These are phyloP conservation scores for Diaporthe aspalathi DNA, from an alignment of 2,329 filamentous ascomycete genomes.

Conservation along the genomic window DNA sequence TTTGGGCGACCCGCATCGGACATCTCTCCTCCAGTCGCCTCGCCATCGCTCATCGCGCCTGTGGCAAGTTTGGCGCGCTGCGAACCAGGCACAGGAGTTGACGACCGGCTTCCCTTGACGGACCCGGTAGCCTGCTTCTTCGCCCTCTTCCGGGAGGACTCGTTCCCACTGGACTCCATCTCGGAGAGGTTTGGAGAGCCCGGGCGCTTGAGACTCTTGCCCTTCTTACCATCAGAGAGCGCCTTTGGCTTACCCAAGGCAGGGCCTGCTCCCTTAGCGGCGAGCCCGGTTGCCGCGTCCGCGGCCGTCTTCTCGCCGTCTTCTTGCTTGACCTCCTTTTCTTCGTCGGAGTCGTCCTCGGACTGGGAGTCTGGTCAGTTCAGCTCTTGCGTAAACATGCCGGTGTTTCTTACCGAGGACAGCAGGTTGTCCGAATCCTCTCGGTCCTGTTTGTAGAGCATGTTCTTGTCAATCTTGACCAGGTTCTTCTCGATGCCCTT, in stretches of 20 bases:
- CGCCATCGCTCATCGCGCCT: slow-evolving; percentile 77
- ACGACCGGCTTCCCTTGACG: slow-evolving; percentile 63
- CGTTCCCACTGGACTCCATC: slow-evolving; percentile 86
- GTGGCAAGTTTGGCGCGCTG: slow-evolving; percentile 59
- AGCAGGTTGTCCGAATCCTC: slow-evolving; percentile 53
- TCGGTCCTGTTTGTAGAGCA: slow-evolving; percentile 80
- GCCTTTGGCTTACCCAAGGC: slow-evolving; percentile 58
- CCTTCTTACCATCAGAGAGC: slow-evolving; percentile 63
- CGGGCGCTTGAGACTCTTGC: slow-evolving; percentile 79
- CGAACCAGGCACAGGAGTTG: slow-evolving; percentile 64
- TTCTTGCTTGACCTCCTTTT: slow-evolving; percentile 65
- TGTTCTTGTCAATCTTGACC: slow-evolving; percentile 86
- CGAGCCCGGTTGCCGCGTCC: slow-evolving; percentile 60
- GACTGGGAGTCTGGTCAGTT: slow-evolving; percentile 51
- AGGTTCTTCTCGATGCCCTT: slow-evolving; percentile 85
- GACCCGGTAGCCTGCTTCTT: slow-evolving; percentile 70
- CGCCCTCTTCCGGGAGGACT: slow-evolving; percentile 82
- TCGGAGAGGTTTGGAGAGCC: slow-evolving; percentile 84
- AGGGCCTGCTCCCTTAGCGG: slow-evolving; percentile 72
- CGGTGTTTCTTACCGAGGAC: slow-evolving; percentile 47
- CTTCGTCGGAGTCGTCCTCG: slow-evolving; percentile 62
- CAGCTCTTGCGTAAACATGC: slow-evolving; percentile 21
- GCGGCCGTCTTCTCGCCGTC: slow-evolving; percentile 61
- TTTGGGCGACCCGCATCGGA: slow-evolving; percentile 66
- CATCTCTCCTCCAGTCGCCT: slow-evolving; percentile 76